Base-by-base conservation (phyloP, 352 stramenopile genomes). In the Pythium vanterpoolii region DNA sequence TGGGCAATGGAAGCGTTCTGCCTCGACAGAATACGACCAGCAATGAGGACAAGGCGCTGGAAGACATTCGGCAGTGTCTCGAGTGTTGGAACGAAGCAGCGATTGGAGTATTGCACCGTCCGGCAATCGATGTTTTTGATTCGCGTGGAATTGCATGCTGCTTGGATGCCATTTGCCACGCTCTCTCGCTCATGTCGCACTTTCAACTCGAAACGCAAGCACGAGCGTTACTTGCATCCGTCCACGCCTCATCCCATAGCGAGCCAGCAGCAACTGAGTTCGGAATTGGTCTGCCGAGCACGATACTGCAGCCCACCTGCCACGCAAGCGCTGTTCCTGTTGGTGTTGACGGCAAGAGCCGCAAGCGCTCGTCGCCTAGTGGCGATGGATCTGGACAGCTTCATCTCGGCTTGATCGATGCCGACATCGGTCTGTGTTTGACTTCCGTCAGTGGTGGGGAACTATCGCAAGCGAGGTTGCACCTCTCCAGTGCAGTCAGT, bases 161-260 rank as follows among this genome's bases (percentile, higher is more conserved):
- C 39, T 66, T 91, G 55, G 71, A 83, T 63, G 72, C 74, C 6
- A 54, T 86, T 1, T 85, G 74, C 59, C 76, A 77, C 49, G 68
- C 76, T 18, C 47, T 89, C 13, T 83, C 74, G 3, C 36, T 91
- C 30, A 73, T 82, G 60, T 84, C 76, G 9, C 82, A 74, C 42
- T 66, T 73, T 28, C 51, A 56, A 30, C 42, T 86, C 31, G 76
- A 89, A 64, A 62, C 53, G 2, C 36, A 58, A 33, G 70, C 71
- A 4, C 33, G 59, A 16, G 30, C 23, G 5, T 10, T 66, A 16
- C 23, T 66, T 4, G 26, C 26, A 1, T 11, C 5, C 26, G 16
- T 66, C 1, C 38, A 61, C 27, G 43, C 38, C 24, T 24, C 27
- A 11, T 31, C 34, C 16, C 27, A 21, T 3, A 27, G 44, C 39